phyloP scores from a whole-genome alignment of 148 eudicot species.

The Pouteria glomerata region DNA sequence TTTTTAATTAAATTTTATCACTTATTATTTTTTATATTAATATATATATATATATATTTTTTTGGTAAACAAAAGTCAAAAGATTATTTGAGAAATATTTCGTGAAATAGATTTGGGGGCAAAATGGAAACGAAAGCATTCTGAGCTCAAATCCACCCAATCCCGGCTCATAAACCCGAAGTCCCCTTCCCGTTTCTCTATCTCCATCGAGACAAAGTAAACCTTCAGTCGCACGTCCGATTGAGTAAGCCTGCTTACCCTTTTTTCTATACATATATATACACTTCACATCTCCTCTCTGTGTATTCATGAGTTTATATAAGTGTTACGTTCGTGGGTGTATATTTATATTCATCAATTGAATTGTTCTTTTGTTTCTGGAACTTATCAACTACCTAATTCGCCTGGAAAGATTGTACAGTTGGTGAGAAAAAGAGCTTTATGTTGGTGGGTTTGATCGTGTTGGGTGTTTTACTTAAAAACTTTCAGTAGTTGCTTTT shows the following conservation, averaged over 20 bases:
- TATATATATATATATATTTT: no score
- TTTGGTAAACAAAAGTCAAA: no score
- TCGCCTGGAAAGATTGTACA: background rate
- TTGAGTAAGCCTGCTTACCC: background rate
- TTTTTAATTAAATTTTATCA: no score
- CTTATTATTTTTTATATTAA: no score
- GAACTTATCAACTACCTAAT: background rate
- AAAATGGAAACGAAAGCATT: no score
- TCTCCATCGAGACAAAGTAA: background rate
- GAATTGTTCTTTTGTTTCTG: background rate
- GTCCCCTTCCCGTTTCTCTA: background rate
- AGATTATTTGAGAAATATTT: no score
- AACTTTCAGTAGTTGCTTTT: background rate
- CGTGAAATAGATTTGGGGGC: no score
- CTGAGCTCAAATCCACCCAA: background rate
- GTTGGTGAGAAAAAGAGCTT: background rate
- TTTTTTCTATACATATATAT: background rate
- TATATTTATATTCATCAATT: background rate
- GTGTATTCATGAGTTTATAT: background rate
- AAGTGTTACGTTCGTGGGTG: background rate
- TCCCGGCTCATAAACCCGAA: conserved; percentile 2
- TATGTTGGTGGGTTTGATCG: background rate
- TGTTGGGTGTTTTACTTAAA: background rate
- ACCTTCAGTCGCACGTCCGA: background rate
- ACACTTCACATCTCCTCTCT: background rate